Evolutionary conservation across 257 asterid species (phyloP).

Genomic region (Solanum microdontum): DNA sequence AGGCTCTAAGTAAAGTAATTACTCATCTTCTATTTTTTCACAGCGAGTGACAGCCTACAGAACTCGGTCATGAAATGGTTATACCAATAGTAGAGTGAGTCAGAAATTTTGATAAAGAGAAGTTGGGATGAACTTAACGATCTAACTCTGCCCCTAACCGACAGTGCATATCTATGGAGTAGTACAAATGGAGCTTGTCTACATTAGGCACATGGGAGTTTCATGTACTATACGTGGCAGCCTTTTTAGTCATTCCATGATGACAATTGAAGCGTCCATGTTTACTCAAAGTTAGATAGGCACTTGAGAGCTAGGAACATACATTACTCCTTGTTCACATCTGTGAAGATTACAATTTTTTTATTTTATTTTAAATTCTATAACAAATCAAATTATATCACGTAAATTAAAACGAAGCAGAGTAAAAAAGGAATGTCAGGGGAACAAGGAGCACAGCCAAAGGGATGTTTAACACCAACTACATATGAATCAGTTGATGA

Average conservation of each 20-base stretch:
- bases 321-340: background rate
- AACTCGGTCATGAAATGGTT: background rate
- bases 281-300: no score
- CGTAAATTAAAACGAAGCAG: no score
- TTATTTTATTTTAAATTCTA: no score
- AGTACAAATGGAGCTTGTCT: background rate
- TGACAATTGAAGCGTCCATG: background rate
- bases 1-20: background rate
- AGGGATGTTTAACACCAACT: constrained; percentile 19
- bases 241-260: background rate
- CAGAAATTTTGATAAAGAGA: background rate
- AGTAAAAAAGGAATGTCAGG: constrained; percentile 45
- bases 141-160: background rate
- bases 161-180: background rate
- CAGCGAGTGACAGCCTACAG: background rate
- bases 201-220: background rate
- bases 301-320: background rate
- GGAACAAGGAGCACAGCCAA: constrained; percentile 49
- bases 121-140: background rate
- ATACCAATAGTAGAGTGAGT: no score
- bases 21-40: background rate
- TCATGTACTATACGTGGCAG: background rate
- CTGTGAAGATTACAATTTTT: no score
- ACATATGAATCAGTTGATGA: constrained; percentile 53
- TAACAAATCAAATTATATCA: no score